phyloP scores from a whole-genome alignment of 176 grass and related monocot species.

The Cenchrus americanus region DNA sequence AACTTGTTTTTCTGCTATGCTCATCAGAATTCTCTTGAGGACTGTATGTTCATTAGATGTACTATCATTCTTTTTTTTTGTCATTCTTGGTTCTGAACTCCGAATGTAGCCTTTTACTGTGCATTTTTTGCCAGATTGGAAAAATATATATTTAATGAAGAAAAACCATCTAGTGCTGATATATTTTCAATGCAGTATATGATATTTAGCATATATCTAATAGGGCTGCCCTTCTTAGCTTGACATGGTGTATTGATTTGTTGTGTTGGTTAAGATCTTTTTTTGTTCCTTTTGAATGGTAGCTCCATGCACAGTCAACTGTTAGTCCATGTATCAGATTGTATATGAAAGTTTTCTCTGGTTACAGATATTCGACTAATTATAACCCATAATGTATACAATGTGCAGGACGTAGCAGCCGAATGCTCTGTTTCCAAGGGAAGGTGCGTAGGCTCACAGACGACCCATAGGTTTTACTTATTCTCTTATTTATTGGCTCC shows the following conservation, averaged over 20 bases:
- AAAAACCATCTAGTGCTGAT: no score
- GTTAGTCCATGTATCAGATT: constrained; percentile 1
- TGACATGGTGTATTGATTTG: constrained; percentile 4
- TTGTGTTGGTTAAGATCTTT: not conserved
- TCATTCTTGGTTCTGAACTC: not conserved
- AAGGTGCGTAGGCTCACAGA: constrained; percentile 41
- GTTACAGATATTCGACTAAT: constrained; percentile 22
- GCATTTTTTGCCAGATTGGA: not conserved
- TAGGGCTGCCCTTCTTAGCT: not conserved
- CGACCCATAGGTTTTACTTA: constrained; percentile 39
- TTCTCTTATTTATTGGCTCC: constrained; percentile 6
- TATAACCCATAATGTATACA: constrained; percentile 25
- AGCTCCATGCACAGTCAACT: not conserved
- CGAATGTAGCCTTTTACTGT: not conserved
- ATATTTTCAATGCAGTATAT: not conserved
- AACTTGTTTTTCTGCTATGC: not conserved
- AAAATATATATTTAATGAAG: not conserved
- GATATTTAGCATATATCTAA: not conserved
- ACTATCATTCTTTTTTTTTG: not conserved
- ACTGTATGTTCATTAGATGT: constrained; percentile 14
- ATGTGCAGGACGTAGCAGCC: constrained; percentile 40
- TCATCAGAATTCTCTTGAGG: not conserved
- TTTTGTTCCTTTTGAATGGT: not conserved
- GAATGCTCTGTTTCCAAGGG: constrained; percentile 27
- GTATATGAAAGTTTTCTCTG: constrained; percentile 7